Evolutionary conservation across 345 rosid genomes (phyloP).

Genomic region (Carallia pectinifolia): DNA sequence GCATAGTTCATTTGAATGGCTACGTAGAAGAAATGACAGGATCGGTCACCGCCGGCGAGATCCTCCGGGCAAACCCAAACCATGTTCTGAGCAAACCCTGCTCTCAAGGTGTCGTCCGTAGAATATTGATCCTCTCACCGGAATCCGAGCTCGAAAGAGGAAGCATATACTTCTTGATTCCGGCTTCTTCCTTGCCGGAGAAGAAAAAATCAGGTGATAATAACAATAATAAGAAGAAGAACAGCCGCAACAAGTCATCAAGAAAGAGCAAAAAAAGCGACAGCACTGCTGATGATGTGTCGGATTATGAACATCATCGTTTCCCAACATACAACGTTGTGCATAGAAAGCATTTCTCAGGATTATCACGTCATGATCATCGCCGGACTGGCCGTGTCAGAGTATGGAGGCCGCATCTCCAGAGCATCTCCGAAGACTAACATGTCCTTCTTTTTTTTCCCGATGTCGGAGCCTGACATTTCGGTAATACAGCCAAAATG

Average conservation of each 20-base stretch:
- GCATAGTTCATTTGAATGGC: slow-evolving; percentile 88
- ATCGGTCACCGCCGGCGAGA: slow-evolving; percentile 75
- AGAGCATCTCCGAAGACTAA: slow-evolving; percentile 75
- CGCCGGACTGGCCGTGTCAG: slow-evolving; percentile 47
- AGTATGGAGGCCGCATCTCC: slow-evolving; percentile 75
- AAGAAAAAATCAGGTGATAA: slow-evolving; percentile 30
- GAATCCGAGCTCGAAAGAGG: slow-evolving; percentile 89
- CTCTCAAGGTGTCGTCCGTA: slow-evolving; percentile 72
- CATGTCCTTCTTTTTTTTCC: neutral
- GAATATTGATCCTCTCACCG: slow-evolving; percentile 73
- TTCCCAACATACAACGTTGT: slow-evolving; percentile 24
- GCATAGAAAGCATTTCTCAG: slow-evolving; percentile 37
- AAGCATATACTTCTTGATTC: slow-evolving; percentile 82
- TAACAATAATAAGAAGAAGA: neutral
- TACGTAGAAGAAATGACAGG: slow-evolving; percentile 71
- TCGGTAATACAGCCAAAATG: too few species aligned
- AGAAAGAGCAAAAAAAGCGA: slow-evolving; percentile 19
- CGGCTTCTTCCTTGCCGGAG: slow-evolving; percentile 53
- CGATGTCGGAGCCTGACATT: slow-evolving; percentile 10
- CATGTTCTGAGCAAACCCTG: slow-evolving; percentile 82
- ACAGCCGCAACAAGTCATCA: slow-evolving; percentile 4
- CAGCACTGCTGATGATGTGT: slow-evolving; percentile 7
- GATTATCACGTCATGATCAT: slow-evolving; percentile 39
- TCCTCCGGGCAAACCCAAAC: slow-evolving; percentile 73
- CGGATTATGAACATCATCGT: slow-evolving; percentile 26